phyloP scores from a whole-genome alignment of 192 early-diverging fungal genomes.

The Lobulomyces angularis region DNA sequence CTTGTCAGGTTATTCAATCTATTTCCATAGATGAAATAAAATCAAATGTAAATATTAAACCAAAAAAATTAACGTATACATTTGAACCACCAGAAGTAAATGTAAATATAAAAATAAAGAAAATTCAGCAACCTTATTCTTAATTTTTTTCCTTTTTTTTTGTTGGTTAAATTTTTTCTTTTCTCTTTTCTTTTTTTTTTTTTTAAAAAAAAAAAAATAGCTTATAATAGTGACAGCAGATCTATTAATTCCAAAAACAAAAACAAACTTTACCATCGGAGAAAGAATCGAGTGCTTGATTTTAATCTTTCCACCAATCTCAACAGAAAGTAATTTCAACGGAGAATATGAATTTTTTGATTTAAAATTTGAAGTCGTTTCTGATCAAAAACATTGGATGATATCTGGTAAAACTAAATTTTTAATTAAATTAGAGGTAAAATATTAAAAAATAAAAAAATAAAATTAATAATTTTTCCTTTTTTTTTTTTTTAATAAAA shows the following conservation, averaged over 20 bases:
- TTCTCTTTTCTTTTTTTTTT: background rate
- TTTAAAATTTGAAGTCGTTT: slow-evolving; percentile 47
- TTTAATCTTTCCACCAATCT: slow-evolving; percentile 14
- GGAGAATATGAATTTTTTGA: slow-evolving; percentile 16
- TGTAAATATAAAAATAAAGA: slow-evolving; percentile 18
- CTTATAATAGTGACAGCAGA: slow-evolving; percentile 37
- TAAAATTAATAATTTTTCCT: background rate
- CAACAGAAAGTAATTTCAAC: too few relatives aligned
- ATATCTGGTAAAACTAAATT: slow-evolving; percentile 49
- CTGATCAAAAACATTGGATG: slow-evolving; percentile 57
- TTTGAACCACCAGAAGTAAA: slow-evolving; percentile 30
- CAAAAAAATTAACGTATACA: slow-evolving; percentile 17
- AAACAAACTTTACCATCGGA: slow-evolving; percentile 31
- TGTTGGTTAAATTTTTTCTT: too few relatives aligned
- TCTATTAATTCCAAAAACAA: slow-evolving; percentile 20
- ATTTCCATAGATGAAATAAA: slow-evolving; percentile 29
- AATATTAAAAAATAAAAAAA: background rate
- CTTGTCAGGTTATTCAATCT: slow-evolving; percentile 21
- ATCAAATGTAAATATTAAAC: slow-evolving; percentile 3
- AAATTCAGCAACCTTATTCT: too few relatives aligned
- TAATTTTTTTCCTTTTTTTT: background rate
- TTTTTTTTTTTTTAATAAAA: slow-evolving; percentile 10
- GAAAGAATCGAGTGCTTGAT: slow-evolving; percentile 43
- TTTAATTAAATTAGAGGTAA: slow-evolving; percentile 44
- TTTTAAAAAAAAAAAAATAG: background rate